Evolutionary conservation across 1,284 basidiomycete species (phyloP).

Genomic region (Trametes pubescens): DNA sequence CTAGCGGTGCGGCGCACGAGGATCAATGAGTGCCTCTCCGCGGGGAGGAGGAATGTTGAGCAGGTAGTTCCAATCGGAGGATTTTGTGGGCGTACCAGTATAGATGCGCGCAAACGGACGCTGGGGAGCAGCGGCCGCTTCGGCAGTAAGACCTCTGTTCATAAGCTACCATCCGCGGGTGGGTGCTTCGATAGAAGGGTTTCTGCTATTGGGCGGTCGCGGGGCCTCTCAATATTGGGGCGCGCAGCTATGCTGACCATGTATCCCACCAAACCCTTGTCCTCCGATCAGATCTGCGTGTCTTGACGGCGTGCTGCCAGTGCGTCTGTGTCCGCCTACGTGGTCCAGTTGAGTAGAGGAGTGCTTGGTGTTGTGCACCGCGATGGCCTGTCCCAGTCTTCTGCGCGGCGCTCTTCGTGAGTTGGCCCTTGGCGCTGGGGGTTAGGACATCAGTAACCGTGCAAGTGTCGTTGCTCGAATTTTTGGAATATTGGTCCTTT

Average conservation of each 20-base stretch:
- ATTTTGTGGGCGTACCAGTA: background rate
- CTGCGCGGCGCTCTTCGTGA: conserved; percentile 8
- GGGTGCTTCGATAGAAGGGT: background rate
- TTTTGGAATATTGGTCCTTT: conserved; percentile 3
- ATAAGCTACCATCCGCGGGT: background rate
- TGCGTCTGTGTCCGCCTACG: conserved; percentile 5
- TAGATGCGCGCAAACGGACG: background rate
- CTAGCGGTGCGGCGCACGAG: background rate
- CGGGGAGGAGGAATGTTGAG: background rate
- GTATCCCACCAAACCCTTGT: background rate
- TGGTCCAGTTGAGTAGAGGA: conserved; percentile 5
- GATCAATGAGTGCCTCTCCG: background rate
- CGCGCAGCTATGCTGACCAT: background rate
- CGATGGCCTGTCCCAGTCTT: background rate
- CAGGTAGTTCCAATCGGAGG: background rate
- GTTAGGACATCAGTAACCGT: background rate
- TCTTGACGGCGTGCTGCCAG: conserved; percentile 1
- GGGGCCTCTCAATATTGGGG: background rate
- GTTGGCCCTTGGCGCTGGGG: conserved; percentile 1
- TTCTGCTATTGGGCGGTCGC: background rate
- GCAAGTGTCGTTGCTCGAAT: background rate
- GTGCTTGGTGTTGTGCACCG: background rate
- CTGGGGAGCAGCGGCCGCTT: background rate
- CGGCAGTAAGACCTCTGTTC: background rate
- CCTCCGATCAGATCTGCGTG: background rate